These are phyloP conservation scores for Trypanosoma scelopori DNA, from an alignment of 208 protist genomes.

Conservation along the genomic window DNA sequence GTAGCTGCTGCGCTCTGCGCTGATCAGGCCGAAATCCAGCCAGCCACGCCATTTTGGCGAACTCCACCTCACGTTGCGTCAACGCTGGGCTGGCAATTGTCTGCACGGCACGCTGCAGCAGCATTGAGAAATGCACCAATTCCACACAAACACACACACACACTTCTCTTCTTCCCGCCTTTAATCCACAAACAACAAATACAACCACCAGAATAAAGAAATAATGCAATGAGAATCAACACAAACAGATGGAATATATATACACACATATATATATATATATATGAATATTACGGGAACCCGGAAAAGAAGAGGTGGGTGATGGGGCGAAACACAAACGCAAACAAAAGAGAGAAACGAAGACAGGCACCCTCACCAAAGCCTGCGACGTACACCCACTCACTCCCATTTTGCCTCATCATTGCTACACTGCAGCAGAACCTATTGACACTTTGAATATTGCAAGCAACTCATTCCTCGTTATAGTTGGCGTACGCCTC, in stretches of 20 bases:
- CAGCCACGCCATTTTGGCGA: slow-evolving; percentile 62
- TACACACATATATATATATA: no score
- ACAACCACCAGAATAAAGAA: not conserved
- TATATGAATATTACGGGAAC: no score
- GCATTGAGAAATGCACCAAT: not conserved
- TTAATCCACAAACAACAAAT: not conserved
- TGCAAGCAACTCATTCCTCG: slow-evolving; percentile 15
- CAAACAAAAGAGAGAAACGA: slow-evolving; percentile 1
- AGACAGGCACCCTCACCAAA: not conserved
- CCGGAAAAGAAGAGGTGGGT: no score
- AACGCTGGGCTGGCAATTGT: slow-evolving; percentile 37
- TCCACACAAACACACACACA: no score
- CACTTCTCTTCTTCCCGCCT: not conserved
- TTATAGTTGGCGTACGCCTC: slow-evolving; percentile 13
- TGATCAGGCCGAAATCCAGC: slow-evolving; percentile 77
- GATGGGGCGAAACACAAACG: no score
- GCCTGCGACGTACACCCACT: no score
- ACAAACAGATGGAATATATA: not conserved
- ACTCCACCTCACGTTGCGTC: slow-evolving; percentile 58
- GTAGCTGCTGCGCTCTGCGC: slow-evolving; percentile 64
- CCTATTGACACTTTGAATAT: no score
- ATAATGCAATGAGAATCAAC: not conserved
- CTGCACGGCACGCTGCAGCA: slow-evolving; percentile 8
- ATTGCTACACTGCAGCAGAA: not conserved
- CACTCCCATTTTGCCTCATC: not conserved